Evolutionary conservation across 1,284 basidiomycete species (phyloP), one percentile per base, ranked within the genome.

Genomic region (Singerocomus inundabilis): DNA sequence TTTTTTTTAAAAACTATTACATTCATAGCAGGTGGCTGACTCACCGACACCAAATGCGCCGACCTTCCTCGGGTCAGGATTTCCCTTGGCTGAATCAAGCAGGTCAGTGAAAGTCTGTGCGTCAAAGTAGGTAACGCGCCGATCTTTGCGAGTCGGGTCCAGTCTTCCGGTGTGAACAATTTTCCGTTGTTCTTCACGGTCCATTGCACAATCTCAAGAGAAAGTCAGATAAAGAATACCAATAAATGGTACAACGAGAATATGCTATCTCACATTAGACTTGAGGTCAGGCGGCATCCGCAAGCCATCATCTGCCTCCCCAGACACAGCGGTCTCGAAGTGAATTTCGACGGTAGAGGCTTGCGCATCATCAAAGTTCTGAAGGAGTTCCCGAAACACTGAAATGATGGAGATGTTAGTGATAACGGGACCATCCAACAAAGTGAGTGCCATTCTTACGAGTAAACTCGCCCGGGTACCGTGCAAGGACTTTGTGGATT

Each of bases 291-390:
- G 82, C 49, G 38, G 18, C 39, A 31, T 32, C 36, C n/a, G 38
- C 45, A 16, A 38, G 46, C 25, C 49, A 29, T 29, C 11, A 29
- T 29, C 28, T 49, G 16, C 7, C 28, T 52, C 58, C 74, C 72
- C 12, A 63, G 69, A 24, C 78, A 73, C 8, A 61, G 82, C 72
- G 0, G 90, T 90, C 63, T 89, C 84, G 57, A 94, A 94, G 53
- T 78, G 81, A 55, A 95, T 91, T 68, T 94, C 89, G 2, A 90
- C 91, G 31, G 81, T 73, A 48, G 79, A 82, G 6, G 93, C 88
- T 34, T 83, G 85, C 1, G 93, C 94, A 71, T 98, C 96, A 65
- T 98, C 95, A 13, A 94, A 95, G 64, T 98, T 98, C 74, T 98
- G 79, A 0, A 98, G 74, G 10, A 98, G 81, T 67, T 98, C 95